A percentile compares a stretch with the other conserved stretches of the same genome.
Evolutionary conservation across 768 basidiomycete species (phyloP).

Genomic region (Trametes villosa): DNA sequence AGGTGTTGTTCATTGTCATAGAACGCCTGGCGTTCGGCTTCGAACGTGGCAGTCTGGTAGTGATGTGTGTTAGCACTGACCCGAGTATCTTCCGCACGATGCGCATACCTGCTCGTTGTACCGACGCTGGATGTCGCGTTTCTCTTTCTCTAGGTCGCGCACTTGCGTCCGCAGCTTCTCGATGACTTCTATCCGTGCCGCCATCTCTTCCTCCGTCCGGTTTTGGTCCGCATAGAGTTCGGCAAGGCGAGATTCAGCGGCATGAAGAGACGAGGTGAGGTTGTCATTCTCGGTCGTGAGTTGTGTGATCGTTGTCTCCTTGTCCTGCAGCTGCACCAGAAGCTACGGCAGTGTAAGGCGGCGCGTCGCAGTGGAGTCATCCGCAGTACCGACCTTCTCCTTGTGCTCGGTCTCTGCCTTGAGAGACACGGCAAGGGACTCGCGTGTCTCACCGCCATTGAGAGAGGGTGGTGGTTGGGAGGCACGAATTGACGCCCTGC

Average conservation of each 20-base stretch:
- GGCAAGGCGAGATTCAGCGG: constrained; percentile 72
- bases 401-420: constrained; percentile 82
- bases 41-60: constrained; percentile 78
- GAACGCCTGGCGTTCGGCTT: constrained; percentile 89
- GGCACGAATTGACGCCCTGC: constrained; percentile 56
- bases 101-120: constrained; percentile 84
- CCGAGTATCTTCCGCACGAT: constrained; percentile 2
- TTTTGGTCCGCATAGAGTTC: constrained; percentile 84
- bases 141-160: constrained; percentile 88
- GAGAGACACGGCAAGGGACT: constrained; percentile 62
- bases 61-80: constrained; percentile 21
- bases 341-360: constrained; percentile 50
- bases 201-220: constrained; percentile 81
- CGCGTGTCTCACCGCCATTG: constrained; percentile 56
- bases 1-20: constrained; percentile 95
- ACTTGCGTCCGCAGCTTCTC: constrained; percentile 83
- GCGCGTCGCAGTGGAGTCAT: neutral
- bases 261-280: constrained; percentile 64
- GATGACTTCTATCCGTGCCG: constrained; percentile 78
- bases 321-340: constrained; percentile 76
- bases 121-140: constrained; percentile 76
- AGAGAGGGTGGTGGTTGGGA: constrained; percentile 41
- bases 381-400: constrained; percentile 61
- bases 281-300: constrained; percentile 68
- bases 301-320: constrained; percentile 66